These are phyloP conservation scores for Xanthoconium purpureum DNA, from an alignment of 768 basidiomycete species.

Conservation along the genomic window DNA sequence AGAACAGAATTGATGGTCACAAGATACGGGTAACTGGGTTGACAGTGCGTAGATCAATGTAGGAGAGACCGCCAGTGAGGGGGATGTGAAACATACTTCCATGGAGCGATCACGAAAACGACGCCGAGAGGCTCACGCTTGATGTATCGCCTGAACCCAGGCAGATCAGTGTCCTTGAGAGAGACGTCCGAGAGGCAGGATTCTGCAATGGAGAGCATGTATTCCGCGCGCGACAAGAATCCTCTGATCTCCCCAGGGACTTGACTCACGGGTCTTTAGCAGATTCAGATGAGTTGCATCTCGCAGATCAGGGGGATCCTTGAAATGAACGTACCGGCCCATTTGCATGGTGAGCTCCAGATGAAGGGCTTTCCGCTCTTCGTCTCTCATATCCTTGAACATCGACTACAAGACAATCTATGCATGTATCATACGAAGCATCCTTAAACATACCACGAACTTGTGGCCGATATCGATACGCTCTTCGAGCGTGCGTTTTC, in stretches of 20 bases:
- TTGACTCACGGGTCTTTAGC: constrained; percentile 71
- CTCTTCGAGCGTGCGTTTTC: constrained; percentile 52
- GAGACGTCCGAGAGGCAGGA: constrained; percentile 69
- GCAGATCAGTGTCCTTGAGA: constrained; percentile 73
- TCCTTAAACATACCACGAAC: constrained; percentile 56
- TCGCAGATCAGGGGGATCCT: background rate
- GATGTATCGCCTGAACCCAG: constrained; percentile 82
- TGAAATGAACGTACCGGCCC: constrained; percentile 65
- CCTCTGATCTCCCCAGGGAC: constrained; percentile 77
- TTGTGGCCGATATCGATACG: constrained; percentile 67
- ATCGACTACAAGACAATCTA: constrained; percentile 36
- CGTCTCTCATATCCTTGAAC: constrained; percentile 42
- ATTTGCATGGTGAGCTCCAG: constrained; percentile 84
- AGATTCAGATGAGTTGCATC: background rate
- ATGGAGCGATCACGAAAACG: constrained; percentile 83
- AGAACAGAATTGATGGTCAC: constrained; percentile 89
- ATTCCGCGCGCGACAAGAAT: constrained; percentile 74
- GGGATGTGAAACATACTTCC: constrained; percentile 63
- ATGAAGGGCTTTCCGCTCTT: constrained; percentile 50
- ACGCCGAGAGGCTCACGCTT: constrained; percentile 83
- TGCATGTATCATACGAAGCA: background rate
- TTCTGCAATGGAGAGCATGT: constrained; percentile 83
- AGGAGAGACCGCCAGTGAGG: too few species aligned
- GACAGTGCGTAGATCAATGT: background rate
- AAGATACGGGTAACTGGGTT: constrained; percentile 78